These are phyloP conservation scores for Wickerhamiella kazuoi DNA, from an alignment of 805 yeast species.

Conservation along the genomic window DNA sequence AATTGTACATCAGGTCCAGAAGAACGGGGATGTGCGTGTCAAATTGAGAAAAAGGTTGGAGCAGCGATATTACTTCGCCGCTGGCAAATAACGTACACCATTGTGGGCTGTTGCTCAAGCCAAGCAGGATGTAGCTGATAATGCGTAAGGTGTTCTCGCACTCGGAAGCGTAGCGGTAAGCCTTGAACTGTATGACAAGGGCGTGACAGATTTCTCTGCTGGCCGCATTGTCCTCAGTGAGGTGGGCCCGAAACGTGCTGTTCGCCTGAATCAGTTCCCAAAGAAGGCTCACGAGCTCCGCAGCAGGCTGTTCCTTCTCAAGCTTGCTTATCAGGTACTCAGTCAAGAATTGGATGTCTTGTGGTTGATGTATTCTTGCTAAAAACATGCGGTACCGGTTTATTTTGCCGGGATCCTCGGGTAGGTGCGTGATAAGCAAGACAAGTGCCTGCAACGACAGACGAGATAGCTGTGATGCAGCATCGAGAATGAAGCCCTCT, in stretches of 20 bases:
- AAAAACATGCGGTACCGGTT: constrained; percentile 20
- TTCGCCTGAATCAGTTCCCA: constrained; percentile 74
- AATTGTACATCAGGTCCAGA: constrained; percentile 12
- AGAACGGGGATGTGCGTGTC: constrained; percentile 8
- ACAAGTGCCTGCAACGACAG: not conserved
- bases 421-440: not conserved
- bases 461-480: constrained; percentile 26
- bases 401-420: not conserved
- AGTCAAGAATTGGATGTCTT: constrained; percentile 21
- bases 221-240: constrained; percentile 21
- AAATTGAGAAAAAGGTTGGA: constrained; percentile 1
- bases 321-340: constrained; percentile 11
- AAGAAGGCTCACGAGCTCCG: constrained; percentile 41
- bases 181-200: not conserved
- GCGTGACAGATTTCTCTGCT: not conserved
- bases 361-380: constrained; percentile 19
- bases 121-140: constrained; percentile 5
- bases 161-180: not conserved
- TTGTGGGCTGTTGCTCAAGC: constrained; percentile 5
- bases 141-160: constrained; percentile 5
- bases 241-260: constrained; percentile 20
- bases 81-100: constrained; percentile 7
- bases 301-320: constrained; percentile 14
- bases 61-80: not conserved
- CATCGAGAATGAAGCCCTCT: constrained; percentile 14